phyloP scores from a whole-genome alignment of 768 basidiomycete species.

The Boletellus ananiceps region DNA sequence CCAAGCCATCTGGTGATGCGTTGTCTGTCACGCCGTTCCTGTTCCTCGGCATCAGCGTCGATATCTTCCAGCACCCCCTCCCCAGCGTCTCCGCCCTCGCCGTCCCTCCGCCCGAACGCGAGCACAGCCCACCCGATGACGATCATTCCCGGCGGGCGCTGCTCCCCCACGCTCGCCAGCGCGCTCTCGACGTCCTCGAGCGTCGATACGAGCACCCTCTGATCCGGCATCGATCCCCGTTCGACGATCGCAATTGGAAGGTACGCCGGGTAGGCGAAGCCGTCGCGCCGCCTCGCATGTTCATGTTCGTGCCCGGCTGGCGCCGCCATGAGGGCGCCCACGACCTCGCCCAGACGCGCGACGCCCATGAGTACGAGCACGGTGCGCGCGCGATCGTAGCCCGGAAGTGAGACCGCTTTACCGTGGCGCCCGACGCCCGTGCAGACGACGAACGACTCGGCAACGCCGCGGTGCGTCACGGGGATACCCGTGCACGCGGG shows the following conservation, averaged over 20 bases:
- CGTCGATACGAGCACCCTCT: constrained; percentile 78
- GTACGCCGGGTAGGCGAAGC: constrained; percentile 63
- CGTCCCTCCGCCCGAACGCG: constrained; percentile 41
- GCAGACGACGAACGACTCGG: constrained; percentile 84
- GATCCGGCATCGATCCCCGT: constrained; percentile 91
- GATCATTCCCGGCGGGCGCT: constrained; percentile 95
- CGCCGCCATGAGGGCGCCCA: constrained; percentile 49
- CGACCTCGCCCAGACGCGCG: constrained; percentile 71
- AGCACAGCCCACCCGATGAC: constrained; percentile 89
- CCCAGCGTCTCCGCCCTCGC: constrained; percentile 55
- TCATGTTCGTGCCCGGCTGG: not conserved
- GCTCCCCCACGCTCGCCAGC: constrained; percentile 71
- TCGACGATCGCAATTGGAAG: constrained; percentile 92
- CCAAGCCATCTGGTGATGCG: constrained; percentile 60
- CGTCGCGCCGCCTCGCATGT: constrained; percentile 42
- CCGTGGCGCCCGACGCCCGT: constrained; percentile 92
- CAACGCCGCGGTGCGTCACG: constrained; percentile 92
- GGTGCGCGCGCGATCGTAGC: constrained; percentile 78
- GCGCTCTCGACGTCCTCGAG: constrained; percentile 65
- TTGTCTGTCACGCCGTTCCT: constrained; percentile 27
- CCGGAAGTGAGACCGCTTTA: constrained; percentile 77
- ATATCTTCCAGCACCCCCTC: constrained; percentile 66
- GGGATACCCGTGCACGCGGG: constrained; percentile 90
- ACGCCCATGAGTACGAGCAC: constrained; percentile 93
- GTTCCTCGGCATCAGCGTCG: constrained; percentile 25